Conservation (phyloP, 2,329 filamentous ascomycete genomes). For the Penicillium sp. region DNA sequence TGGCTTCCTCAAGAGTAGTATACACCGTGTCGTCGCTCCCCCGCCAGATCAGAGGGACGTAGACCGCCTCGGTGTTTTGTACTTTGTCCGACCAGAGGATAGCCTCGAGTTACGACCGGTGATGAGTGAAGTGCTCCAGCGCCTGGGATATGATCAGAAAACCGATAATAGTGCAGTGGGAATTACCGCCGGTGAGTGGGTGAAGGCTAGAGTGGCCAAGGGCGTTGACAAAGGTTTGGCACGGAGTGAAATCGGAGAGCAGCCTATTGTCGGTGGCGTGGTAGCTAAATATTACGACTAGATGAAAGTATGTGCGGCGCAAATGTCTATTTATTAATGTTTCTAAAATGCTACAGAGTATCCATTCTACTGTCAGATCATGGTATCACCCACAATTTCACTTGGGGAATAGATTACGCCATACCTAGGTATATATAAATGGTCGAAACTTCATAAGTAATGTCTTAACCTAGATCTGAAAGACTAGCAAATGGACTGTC, state of each 20-base stretch:
- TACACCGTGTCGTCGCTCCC: constrained; percentile 46
- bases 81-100: constrained; percentile 43
- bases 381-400: too few species aligned
- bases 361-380: too few species aligned
- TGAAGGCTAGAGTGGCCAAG: constrained; percentile 20
- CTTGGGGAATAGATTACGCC: too few species aligned
- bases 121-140: not conserved
- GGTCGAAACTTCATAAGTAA: too few species aligned
- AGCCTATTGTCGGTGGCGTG: constrained; percentile 18
- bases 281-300: constrained; percentile 16
- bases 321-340: too few species aligned
- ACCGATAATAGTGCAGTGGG: constrained; percentile 10
- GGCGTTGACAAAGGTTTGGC: constrained; percentile 16
- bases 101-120: constrained; percentile 26
- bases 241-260: constrained; percentile 16
- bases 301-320: too few species aligned
- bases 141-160: constrained; percentile 6
- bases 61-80: constrained; percentile 37
- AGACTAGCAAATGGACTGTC: too few species aligned
- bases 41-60: constrained; percentile 42
- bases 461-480: too few species aligned
- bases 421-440: too few species aligned
- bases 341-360: too few species aligned
- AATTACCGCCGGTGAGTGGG: constrained; percentile 13
- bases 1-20: constrained; percentile 45